Evolutionary conservation across 1,284 basidiomycete genomes (phyloP).

Genomic region (Violaceomyces palustris): DNA sequence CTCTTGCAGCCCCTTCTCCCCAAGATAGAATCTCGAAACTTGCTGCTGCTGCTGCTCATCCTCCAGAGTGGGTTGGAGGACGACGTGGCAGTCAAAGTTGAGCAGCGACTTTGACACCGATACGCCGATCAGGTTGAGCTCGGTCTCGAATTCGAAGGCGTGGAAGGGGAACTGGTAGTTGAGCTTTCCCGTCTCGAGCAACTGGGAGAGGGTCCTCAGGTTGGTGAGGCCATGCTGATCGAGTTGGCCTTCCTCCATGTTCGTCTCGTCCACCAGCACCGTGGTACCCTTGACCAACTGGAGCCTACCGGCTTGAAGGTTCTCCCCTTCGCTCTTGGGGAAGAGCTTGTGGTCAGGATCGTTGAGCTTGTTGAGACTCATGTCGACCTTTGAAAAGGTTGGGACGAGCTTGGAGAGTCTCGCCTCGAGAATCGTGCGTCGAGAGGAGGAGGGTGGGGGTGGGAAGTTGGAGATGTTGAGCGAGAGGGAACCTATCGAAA

Average conservation of each 20-base stretch:
- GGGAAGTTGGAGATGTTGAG: constrained; percentile 56
- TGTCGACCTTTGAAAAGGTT: constrained; percentile 59
- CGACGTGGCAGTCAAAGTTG: constrained; percentile 46
- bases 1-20: neutral
- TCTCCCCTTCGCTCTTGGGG: constrained; percentile 61
- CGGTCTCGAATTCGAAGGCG: constrained; percentile 68
- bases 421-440: constrained; percentile 60
- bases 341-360: constrained; percentile 41
- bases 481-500: constrained; percentile 66
- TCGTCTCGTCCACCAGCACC: constrained; percentile 65
- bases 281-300: constrained; percentile 66
- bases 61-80: constrained; percentile 6
- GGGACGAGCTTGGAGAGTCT: constrained; percentile 58
- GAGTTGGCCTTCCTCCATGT: constrained; percentile 65
- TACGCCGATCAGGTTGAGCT: constrained; percentile 64
- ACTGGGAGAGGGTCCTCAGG: constrained; percentile 65
- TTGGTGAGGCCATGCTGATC: constrained; percentile 60
- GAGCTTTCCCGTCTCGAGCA: constrained; percentile 66
- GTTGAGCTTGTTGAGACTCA: constrained; percentile 59
- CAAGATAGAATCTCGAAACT: neutral
- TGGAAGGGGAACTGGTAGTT: constrained; percentile 76
- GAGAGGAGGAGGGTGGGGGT: constrained; percentile 56
- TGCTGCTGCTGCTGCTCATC: constrained; percentile 1
- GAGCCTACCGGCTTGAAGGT: constrained; percentile 68
- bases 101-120: constrained; percentile 60